phyloP scores from a whole-genome alignment of 2,329 filamentous ascomycete genomes.

The Aspergillus sp. region DNA sequence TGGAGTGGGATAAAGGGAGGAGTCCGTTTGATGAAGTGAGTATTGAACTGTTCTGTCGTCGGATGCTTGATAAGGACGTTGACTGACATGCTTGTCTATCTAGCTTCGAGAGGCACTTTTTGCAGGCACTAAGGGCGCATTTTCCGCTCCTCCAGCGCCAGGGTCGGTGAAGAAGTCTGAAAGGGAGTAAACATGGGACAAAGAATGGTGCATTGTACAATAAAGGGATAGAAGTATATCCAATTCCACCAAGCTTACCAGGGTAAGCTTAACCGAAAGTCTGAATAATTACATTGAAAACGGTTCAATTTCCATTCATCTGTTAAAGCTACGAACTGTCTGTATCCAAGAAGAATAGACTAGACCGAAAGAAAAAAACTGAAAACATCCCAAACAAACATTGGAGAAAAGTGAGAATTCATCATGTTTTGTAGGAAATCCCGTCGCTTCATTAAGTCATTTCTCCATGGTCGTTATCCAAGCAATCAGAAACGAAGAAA shows the following conservation, averaged over 20 bases:
- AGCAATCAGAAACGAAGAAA: background rate
- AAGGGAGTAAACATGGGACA: slow-evolving; percentile 5
- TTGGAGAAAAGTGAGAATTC: slow-evolving; percentile 7
- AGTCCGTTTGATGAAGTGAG: slow-evolving; percentile 36
- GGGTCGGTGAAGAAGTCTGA: slow-evolving; percentile 15
- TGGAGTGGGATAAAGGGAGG: slow-evolving; percentile 37
- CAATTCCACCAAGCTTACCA: background rate
- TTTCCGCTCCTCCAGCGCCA: slow-evolving; percentile 26
- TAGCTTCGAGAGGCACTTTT: slow-evolving; percentile 31
- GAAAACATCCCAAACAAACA: background rate
- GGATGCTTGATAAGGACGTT: too few relatives aligned
- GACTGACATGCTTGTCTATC: background rate
- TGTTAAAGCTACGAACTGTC: slow-evolving; percentile 8
- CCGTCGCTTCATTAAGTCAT: slow-evolving; percentile 20
- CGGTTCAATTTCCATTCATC: slow-evolving; percentile 3
- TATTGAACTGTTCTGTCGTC: background rate
- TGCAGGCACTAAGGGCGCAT: slow-evolving; percentile 21
- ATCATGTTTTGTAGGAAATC: slow-evolving; percentile 7
- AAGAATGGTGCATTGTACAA: background rate
- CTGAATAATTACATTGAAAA: too few relatives aligned
- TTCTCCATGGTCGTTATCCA: slow-evolving; percentile 12
- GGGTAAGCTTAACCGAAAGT: too few relatives aligned
- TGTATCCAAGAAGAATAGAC: slow-evolving; percentile 5
- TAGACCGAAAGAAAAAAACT: background rate
- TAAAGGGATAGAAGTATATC: background rate